Evolutionary conservation across 441 rosid species (phyloP).

Genomic region (Croton laevigatus): DNA sequence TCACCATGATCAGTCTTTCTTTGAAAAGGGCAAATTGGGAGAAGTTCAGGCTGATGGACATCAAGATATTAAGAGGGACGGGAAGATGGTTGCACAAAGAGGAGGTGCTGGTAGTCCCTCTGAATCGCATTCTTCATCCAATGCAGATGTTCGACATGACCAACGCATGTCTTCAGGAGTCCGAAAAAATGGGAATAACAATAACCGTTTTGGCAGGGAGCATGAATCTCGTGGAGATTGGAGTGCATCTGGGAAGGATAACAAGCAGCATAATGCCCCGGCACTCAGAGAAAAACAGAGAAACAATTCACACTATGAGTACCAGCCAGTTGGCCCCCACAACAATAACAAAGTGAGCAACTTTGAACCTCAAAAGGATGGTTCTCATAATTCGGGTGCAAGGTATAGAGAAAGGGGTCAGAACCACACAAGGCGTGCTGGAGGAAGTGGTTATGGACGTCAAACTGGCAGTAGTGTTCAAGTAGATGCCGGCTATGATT

Average conservation of each 20-base stretch:
- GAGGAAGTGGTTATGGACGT: constrained; percentile 47
- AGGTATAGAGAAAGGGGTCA: constrained; percentile 72
- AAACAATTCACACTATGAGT: constrained; percentile 60
- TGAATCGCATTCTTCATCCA: constrained; percentile 31
- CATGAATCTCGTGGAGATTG: constrained; percentile 68
- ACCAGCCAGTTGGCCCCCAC: constrained; percentile 77
- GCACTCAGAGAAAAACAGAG: constrained; percentile 60
- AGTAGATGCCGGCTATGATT: constrained; percentile 44
- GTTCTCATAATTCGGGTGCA: constrained; percentile 46
- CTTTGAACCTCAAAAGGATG: constrained; percentile 51
- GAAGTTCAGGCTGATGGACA: constrained; percentile 30
- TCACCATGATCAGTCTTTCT: constrained; percentile 25
- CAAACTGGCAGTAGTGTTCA: constrained; percentile 39
- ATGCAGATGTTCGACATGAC: constrained; percentile 44
- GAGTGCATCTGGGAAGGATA: constrained; percentile 61
- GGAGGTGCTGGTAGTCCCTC: constrained; percentile 29
- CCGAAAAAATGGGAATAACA: constrained; percentile 58
- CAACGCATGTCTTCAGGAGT: constrained; percentile 40
- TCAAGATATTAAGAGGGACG: constrained; percentile 51
- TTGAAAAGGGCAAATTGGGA: constrained; percentile 36
- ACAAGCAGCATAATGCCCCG: constrained; percentile 41
- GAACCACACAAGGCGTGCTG: constrained; percentile 58
- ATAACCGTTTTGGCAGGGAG: constrained; percentile 50
- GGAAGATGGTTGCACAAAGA: constrained; percentile 31
- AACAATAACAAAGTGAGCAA: constrained; percentile 37